Evolutionary conservation across 202 grass and related monocot genomes (phyloP), one percentile per base, ranked within the genome.

Genomic region (Dendrocalamus latiflorus): DNA sequence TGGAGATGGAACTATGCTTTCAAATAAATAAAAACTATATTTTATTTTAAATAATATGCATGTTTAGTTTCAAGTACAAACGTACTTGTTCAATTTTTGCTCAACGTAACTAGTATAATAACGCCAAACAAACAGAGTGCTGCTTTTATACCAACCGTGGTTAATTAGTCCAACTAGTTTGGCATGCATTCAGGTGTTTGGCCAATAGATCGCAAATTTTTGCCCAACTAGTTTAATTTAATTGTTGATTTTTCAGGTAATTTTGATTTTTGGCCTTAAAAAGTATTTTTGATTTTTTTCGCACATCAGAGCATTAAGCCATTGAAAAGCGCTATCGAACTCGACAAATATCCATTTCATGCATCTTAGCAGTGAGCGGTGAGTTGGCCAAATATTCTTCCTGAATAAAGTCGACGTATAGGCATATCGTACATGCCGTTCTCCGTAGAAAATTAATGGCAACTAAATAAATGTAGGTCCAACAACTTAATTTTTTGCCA

Each of bases 371-470:
- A 45, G 21, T 45, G 43, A 84, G 33, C 41, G 39, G 65, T 36
- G 53, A 38, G 74, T 68, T 56, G 42, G 39, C 24, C 62, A 65
- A 87, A 77, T 56, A 64, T 51, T 82, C 11, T 5, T 10, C 55
- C 64, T 44, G 55, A 65, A 78, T 48, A 78, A 78, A 45, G 57
- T 39, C 48, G 72, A 83, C 67, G 59, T 68, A 25, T 4, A 33
- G 15, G 50, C 81, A 61, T 33, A 84, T 79, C 68, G 51, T 58
- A 80, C 24, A 68, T 75, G 61, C 43, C 22, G 62, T 80, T 68
- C 15, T 44, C 50, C 49, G 15, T 14, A 42, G n/a, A 69, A 68
- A 79, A 53, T 9, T 41, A 33, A 33, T 33, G 33, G 33, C 33
- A 33, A 33, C 33, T 33, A 33, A 33, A 33, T 33, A 17, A 60